Percentiles rank a stretch among this genome's conserved stretches.
These are phyloP conservation scores for Noccaea caerulescens DNA, from an alignment of 345 rosid species.

Conservation along the genomic window DNA sequence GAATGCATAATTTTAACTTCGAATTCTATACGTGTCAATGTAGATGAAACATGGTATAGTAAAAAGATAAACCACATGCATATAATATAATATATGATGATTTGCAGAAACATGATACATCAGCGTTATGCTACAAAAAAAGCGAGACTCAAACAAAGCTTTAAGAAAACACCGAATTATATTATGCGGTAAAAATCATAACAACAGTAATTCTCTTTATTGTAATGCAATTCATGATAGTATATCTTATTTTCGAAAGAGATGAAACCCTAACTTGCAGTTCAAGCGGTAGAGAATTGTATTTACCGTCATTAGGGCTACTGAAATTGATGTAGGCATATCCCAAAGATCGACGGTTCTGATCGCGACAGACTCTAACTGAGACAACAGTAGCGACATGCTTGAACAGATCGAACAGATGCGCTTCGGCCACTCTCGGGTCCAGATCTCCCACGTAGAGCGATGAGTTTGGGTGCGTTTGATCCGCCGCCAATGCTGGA, in stretches of 20 bases:
- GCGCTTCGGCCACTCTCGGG: constrained; percentile 54
- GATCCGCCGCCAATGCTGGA: background rate
- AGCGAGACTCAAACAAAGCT: no score
- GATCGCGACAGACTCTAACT: constrained; percentile 66
- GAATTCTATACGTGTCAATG: no score
- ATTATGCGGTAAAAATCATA: background rate
- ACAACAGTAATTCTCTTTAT: background rate
- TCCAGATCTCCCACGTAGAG: constrained; percentile 73
- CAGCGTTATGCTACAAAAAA: no score
- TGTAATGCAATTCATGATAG: background rate
- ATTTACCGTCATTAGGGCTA: constrained; percentile 54
- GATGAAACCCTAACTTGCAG: constrained; percentile 10
- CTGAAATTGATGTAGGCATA: constrained; percentile 67
- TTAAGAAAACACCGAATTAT: no score
- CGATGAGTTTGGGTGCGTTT: constrained; percentile 47
- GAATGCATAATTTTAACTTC: no score
- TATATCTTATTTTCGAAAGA: background rate
- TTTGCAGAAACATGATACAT: no score
- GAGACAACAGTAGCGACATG: constrained; percentile 55
- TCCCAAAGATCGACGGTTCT: constrained; percentile 55
- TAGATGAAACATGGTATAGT: no score
- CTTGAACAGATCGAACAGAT: constrained; percentile 58
- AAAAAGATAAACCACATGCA: no score
- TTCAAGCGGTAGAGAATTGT: background rate
- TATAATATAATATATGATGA: no score